Evolutionary conservation across 768 basidiomycete genomes (phyloP), one percentile per base, ranked within the genome.

Genomic region (Mycena kentingensis): DNA sequence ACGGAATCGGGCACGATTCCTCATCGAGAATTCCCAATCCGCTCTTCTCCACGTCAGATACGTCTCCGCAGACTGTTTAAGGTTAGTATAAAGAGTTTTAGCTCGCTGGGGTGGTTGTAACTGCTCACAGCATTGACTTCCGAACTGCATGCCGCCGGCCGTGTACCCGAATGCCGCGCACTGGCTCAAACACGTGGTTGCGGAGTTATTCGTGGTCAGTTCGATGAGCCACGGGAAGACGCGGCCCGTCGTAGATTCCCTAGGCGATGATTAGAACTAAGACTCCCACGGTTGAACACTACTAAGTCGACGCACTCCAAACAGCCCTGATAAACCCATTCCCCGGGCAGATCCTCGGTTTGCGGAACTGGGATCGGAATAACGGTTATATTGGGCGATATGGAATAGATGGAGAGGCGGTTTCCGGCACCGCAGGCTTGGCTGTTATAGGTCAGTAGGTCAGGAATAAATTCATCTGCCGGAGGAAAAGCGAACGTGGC

Each of bases 131-230:
- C 89, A 92, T 62, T 90, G 55, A 10, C 3, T 26, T 11, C 85
- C 55, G 84, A 63, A 72, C 69, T 81, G 90, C 54, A 85, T 72
- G 22, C 87, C 89, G 25, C 83, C 82, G 34, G 79, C 88, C 1
- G 84, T 77, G 62, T 80, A 93, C 7, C 90, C 90, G 57, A 82
- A 90, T 1, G 77, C 73, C 13, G 82, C 77, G 59, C 90, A 92
- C 63, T 83, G 85, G 38, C 67, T 77, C 58, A 90, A 72, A 62
- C 90, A 93, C 1, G 76, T 76, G 1, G 77, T 67, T 4, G 83
- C 83, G 3, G 85, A 80, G 61, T 85, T 89, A 64, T 87, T 88
- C 2, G 69, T 74, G 10, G 75, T 67, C 73, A 78, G 78, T 32
- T 81, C 75, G 27, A 84, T 70, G 64, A 87, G 76, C 62, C 85